These are phyloP conservation scores for Neurospora sp. DNA, from an alignment of 495 filamentous ascomycete genomes.

Conservation along the genomic window DNA sequence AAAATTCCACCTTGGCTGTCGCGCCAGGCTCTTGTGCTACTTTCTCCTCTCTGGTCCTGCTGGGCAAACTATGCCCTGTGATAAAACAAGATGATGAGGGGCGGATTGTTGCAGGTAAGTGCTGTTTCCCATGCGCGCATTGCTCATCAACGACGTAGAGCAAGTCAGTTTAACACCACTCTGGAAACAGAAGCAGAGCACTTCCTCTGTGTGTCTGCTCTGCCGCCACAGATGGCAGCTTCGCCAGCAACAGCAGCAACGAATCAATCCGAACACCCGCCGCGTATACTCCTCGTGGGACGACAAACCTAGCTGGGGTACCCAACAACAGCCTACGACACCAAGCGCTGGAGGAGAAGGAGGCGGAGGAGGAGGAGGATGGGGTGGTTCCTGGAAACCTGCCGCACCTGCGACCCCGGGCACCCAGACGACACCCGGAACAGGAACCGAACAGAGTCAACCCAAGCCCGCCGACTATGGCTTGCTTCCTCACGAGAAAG, in stretches of 20 bases:
- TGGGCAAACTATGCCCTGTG: conserved; percentile 16
- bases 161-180: neutral
- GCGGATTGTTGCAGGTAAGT: conserved; percentile 25
- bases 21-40: neutral
- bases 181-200: conserved; percentile 14
- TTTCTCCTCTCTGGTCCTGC: neutral
- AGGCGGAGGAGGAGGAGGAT: neutral
- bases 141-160: neutral
- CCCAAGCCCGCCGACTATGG: neutral
- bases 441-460: neutral
- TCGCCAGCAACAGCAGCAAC: neutral
- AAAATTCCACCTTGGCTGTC: neutral
- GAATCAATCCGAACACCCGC: neutral
- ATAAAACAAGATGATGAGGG: conserved; percentile 20
- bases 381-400: neutral
- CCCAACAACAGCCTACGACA: neutral
- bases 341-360: neutral
- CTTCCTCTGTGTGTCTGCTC: conserved; percentile 16
- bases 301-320: neutral
- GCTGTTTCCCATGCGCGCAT: neutral
- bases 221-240: conserved; percentile 12
- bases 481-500: conserved; percentile 16
- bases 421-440: neutral
- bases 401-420: neutral
- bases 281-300: neutral